phyloP scores from a whole-genome alignment of 2,329 filamentous ascomycete genomes.

The Ophiostoma pallidulum region DNA sequence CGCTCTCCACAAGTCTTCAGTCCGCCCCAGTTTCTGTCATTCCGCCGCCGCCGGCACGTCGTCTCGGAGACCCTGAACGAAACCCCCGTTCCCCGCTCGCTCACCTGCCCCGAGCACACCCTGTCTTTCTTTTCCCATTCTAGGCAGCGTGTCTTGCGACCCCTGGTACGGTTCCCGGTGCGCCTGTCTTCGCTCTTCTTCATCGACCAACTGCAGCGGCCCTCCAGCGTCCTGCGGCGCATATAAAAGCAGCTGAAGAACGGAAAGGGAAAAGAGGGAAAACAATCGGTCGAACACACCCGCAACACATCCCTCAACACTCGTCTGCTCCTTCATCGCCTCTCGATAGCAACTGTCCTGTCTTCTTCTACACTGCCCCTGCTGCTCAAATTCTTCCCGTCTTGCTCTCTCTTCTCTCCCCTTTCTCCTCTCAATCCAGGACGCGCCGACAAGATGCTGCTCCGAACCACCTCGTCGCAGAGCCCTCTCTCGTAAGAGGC shows the following conservation, averaged over 20 bases:
- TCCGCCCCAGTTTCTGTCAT: neutral
- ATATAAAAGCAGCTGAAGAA: no score
- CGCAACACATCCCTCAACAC: neutral
- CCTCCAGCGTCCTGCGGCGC: no score
- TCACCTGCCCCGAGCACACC: neutral
- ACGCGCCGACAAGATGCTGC: slow-evolving; percentile 13
- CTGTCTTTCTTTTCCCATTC: neutral
- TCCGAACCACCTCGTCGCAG: slow-evolving; percentile 2
- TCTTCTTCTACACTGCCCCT: no score
- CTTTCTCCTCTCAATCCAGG: neutral
- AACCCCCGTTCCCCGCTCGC: neutral
- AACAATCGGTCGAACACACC: neutral
- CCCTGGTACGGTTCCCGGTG: slow-evolving; percentile 4
- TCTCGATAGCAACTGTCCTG: neutral
- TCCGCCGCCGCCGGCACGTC: no score
- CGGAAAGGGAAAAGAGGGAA: neutral
- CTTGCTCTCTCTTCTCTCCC: neutral
- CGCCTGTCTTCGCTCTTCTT: slow-evolving; percentile 10
- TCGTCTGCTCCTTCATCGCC: neutral
- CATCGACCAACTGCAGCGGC: slow-evolving; percentile 6
- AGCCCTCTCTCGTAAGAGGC: slow-evolving; percentile 14
- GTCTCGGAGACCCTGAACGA: slow-evolving; percentile 3
- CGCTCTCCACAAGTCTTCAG: neutral
- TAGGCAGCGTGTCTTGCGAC: slow-evolving; percentile 7
- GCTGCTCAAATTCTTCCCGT: neutral